phyloP scores from a whole-genome alignment of 257 asterid genomes.

The Coffea eugenioides region DNA sequence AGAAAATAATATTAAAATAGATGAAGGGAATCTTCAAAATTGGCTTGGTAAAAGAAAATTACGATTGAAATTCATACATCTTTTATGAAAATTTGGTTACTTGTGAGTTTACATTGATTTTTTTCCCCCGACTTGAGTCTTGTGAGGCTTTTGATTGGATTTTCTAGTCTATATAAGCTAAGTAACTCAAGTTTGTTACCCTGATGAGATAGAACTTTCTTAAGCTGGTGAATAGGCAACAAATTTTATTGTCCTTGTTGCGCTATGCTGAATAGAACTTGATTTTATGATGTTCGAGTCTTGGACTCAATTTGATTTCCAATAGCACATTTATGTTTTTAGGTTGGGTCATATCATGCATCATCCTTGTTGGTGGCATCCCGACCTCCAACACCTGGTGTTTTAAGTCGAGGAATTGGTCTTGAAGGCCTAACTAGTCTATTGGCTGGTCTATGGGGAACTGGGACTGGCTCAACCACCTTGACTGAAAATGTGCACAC shows the following conservation, averaged over 20 bases:
- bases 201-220: neutral
- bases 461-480: constrained; percentile 89
- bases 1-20: neutral
- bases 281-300: neutral
- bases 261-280: neutral
- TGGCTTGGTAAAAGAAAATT: neutral
- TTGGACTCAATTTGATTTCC: constrained; percentile 9
- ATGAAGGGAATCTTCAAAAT: neutral
- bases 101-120: neutral
- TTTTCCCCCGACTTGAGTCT: neutral
- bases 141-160: neutral
- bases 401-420: constrained; percentile 94
- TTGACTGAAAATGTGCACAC: constrained; percentile 98
- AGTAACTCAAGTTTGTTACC: neutral
- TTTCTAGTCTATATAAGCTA: neutral
- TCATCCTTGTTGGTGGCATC: constrained; percentile 91
- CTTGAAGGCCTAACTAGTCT: constrained; percentile 95
- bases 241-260: neutral
- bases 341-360: constrained; percentile 99
- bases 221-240: neutral
- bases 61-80: neutral
- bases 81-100: neutral
- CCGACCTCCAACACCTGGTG: constrained; percentile 95
- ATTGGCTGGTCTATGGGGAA: constrained; percentile 98
- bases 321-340: constrained; percentile 11